Evolutionary conservation across 805 yeast genomes (phyloP).

Genomic region (Candida bentonensis): DNA sequence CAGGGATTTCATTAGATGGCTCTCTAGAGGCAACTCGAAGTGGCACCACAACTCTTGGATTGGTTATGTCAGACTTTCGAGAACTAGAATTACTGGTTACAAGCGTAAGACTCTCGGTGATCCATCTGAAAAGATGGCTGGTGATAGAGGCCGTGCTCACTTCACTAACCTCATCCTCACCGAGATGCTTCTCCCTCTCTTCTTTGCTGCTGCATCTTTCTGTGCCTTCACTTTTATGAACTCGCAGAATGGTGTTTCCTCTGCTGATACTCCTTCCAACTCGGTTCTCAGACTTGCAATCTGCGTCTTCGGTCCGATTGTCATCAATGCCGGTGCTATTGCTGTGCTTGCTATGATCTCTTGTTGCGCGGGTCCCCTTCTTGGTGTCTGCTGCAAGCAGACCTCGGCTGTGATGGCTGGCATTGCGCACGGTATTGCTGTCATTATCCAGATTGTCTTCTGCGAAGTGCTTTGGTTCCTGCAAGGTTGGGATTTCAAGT

Average conservation of each 20-base stretch:
- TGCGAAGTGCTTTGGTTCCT: conserved; percentile 95
- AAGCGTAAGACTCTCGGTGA: conserved; percentile 60
- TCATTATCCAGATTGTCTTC: conserved; percentile 70
- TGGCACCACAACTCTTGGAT: conserved; percentile 70
- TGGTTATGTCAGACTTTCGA: conserved; percentile 52
- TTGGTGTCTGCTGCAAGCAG: conserved; percentile 90
- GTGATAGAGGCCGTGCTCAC: conserved; percentile 62
- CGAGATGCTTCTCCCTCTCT: conserved; percentile 60
- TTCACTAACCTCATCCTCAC: conserved; percentile 65
- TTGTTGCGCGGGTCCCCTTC: conserved; percentile 95
- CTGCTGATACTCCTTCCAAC: conserved; percentile 23
- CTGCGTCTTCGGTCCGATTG: conserved; percentile 74
- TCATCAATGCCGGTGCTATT: conserved; percentile 73
- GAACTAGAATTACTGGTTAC: conserved; percentile 88
- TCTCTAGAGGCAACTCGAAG: conserved; percentile 61
- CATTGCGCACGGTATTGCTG: conserved; percentile 90
- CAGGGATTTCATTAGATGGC: conserved; percentile 83
- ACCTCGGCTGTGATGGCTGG: conserved; percentile 94
- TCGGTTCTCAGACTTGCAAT: conserved; percentile 50
- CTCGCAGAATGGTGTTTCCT: conserved; percentile 67
- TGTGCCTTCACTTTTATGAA: conserved; percentile 70
- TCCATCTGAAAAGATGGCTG: conserved; percentile 48
- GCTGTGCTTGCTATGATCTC: conserved; percentile 67
- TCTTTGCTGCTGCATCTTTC: conserved; percentile 54
- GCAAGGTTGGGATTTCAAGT: conserved; percentile 81